These are phyloP conservation scores for Steccherinum ochraceum DNA, from an alignment of 768 basidiomycete genomes.

Conservation along the genomic window DNA sequence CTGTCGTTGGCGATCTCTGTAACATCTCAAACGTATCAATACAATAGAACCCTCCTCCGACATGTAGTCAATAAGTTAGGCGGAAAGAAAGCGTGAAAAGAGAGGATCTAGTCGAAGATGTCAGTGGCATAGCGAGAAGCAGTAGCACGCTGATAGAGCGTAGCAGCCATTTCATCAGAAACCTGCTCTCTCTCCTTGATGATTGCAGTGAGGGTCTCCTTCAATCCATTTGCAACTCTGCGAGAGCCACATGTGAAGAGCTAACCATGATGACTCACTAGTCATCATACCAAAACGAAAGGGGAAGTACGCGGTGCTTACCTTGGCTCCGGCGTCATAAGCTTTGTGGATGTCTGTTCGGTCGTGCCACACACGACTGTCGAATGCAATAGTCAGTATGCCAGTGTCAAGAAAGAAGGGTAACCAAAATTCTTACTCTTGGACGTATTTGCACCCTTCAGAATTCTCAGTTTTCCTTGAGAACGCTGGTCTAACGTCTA, in stretches of 20 bases:
- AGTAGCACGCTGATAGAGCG: conserved; percentile 27
- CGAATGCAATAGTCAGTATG: background rate
- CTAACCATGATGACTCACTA: no score
- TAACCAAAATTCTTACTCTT: conserved; percentile 19
- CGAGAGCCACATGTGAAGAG: conserved; percentile 40
- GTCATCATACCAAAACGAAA: background rate
- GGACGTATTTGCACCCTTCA: conserved; percentile 22
- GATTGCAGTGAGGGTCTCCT: conserved; percentile 29
- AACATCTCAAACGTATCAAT: background rate
- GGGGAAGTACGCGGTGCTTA: no score
- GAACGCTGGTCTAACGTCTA: conserved; percentile 41
- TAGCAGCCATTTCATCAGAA: conserved; percentile 23
- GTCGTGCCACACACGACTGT: conserved; percentile 38
- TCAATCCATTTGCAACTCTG: conserved; percentile 33
- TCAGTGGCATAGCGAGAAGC: conserved; percentile 39
- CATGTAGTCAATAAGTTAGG: no score
- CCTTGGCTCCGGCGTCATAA: conserved; percentile 30
- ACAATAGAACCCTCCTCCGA: background rate
- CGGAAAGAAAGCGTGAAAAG: background rate
- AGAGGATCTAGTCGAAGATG: conserved; percentile 32
- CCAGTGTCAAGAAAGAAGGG: background rate
- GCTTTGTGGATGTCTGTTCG: conserved; percentile 27
- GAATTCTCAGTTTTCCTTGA: conserved; percentile 17
- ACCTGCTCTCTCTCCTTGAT: conserved; percentile 21
- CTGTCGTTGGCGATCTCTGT: background rate